A percentile compares a stretch with the other conserved stretches of the same genome.
phyloP scores from a whole-genome alignment of 495 filamentous ascomycete species.

The Tuber indicum region DNA sequence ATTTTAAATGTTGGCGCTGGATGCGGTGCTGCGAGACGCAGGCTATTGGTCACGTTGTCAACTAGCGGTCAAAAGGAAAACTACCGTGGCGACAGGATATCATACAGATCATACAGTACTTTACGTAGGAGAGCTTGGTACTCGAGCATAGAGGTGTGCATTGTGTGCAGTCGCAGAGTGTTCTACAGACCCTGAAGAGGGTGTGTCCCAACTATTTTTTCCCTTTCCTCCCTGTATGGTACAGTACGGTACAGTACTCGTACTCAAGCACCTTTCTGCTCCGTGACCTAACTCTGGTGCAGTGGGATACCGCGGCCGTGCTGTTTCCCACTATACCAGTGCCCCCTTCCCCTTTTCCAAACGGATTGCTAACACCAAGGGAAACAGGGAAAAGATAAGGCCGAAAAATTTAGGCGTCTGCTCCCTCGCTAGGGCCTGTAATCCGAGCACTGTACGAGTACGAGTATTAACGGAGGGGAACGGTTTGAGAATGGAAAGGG shows the following conservation, averaged over 20 bases:
- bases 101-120: not conserved
- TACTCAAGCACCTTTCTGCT: not conserved
- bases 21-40: conserved; percentile 3
- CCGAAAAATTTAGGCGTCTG: not conserved
- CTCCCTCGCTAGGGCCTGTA: not conserved
- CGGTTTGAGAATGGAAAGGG: not conserved
- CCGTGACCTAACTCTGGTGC: not conserved
- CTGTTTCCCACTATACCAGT: not conserved
- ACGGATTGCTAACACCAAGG: not conserved
- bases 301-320: not conserved
- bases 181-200: not conserved
- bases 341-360: not conserved
- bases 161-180: not conserved
- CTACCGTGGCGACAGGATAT: not conserved
- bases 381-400: not conserved
- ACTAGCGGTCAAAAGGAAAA: conserved; percentile 3
- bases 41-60: conserved; percentile 4
- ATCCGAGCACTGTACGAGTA: not conserved
- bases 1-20: conserved; percentile 4
- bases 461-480: not conserved
- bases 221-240: not conserved
- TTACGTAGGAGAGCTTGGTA: not conserved
- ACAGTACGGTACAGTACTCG: no score
- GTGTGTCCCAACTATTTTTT: not conserved
- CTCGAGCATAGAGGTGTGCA: not conserved